Evolutionary conservation across 148 eudicot genomes (phyloP).

Genomic region (Talinum fruticosum): DNA sequence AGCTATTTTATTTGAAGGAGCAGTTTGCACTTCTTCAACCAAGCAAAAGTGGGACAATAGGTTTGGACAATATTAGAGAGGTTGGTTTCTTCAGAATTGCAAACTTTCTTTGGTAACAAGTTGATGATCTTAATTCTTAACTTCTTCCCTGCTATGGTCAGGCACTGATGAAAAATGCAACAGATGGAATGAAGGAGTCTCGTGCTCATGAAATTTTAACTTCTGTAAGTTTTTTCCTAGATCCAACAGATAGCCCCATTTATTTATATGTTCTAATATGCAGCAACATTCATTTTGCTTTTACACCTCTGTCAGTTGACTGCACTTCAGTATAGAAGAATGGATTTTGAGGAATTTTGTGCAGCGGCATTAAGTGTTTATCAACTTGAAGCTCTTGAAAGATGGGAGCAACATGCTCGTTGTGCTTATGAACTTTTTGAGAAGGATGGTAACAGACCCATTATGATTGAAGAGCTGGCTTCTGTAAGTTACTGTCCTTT

Average conservation of each 20-base stretch:
- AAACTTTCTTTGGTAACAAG: neutral
- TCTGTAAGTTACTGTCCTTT: conserved; percentile 48
- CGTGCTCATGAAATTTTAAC: conserved; percentile 72
- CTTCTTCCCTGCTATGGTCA: conserved; percentile 28
- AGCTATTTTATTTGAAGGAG: conserved; percentile 74
- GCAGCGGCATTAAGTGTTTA: conserved; percentile 84
- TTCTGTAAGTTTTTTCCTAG: conserved; percentile 48
- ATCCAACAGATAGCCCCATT: neutral
- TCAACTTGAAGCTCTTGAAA: conserved; percentile 84
- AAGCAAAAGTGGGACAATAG: conserved; percentile 72
- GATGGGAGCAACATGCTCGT: conserved; percentile 96
- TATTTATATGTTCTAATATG: neutral
- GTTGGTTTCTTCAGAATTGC: conserved; percentile 33
- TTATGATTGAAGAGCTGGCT: conserved; percentile 87
- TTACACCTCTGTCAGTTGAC: conserved; percentile 48
- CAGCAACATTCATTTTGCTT: neutral
- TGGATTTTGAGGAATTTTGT: conserved; percentile 95
- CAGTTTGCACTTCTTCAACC: conserved; percentile 82
- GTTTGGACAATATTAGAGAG: conserved; percentile 83
- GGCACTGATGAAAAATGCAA: conserved; percentile 84
- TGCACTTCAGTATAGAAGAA: conserved; percentile 75
- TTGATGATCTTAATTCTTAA: conserved; percentile 3
- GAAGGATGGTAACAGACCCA: conserved; percentile 84
- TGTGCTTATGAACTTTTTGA: conserved; percentile 90
- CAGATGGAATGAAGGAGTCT: conserved; percentile 96